Conservation (phyloP, 192 early-diverging fungal species). For the Cetraspora pellucida region DNA sequence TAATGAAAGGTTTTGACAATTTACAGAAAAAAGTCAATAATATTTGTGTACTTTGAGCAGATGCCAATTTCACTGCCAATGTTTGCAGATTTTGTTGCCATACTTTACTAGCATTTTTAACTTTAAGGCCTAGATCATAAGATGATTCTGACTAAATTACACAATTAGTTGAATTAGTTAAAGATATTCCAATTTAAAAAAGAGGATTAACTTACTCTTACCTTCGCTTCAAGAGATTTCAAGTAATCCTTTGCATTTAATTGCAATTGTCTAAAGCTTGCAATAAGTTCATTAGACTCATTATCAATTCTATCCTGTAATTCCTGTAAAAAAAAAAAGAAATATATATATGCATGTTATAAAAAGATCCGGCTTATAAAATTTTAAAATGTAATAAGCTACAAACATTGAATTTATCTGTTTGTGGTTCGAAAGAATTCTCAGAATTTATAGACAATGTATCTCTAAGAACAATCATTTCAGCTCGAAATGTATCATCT, state of each 20-base stretch:
- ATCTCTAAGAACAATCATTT: slow-evolving; percentile 37
- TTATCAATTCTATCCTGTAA: slow-evolving; percentile 34
- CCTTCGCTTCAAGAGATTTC: slow-evolving; percentile 23
- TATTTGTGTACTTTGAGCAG: slow-evolving; percentile 29
- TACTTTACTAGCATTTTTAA: slow-evolving; percentile 27
- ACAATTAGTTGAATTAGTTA: background rate
- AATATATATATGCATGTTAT: too few relatives aligned
- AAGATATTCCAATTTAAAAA: background rate
- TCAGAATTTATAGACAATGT: slow-evolving; percentile 38
- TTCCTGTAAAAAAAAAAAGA: background rate
- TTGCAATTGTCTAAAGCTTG: slow-evolving; percentile 27
- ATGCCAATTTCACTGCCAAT: slow-evolving; percentile 32
- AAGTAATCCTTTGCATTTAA: slow-evolving; percentile 23
- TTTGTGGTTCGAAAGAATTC: slow-evolving; percentile 28
- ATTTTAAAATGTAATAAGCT: background rate
- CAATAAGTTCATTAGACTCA: slow-evolving; percentile 38
- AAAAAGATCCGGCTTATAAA: background rate
- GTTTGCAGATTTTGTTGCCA: slow-evolving; percentile 23
- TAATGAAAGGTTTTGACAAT: background rate
- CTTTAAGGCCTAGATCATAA: slow-evolving; percentile 1
- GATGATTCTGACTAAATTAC: background rate
- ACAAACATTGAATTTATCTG: slow-evolving; percentile 6
- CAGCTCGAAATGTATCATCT: slow-evolving; percentile 31
- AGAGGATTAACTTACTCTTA: background rate
- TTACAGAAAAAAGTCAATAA: too few relatives aligned